These are phyloP conservation scores for Saccharomycopsis fermentans DNA, from an alignment of 805 yeast species.

Conservation along the genomic window DNA sequence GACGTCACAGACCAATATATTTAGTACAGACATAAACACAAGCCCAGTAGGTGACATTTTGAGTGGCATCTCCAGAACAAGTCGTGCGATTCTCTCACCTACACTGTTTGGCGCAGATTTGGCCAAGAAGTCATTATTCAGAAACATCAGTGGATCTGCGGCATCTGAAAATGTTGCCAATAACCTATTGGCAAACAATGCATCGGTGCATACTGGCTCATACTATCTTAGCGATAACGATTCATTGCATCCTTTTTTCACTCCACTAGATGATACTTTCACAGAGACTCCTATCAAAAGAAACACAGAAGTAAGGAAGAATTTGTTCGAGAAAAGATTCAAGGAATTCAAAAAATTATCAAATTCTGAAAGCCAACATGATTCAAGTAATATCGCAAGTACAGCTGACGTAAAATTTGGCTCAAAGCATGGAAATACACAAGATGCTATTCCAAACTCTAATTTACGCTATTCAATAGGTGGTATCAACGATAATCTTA, in stretches of 20 bases:
- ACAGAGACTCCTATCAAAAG: background rate
- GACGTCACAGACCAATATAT: background rate
- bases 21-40: background rate
- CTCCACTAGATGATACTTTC: background rate
- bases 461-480: background rate
- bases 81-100: conserved; percentile 12
- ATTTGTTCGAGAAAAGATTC: background rate
- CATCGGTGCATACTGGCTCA: background rate
- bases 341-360: background rate
- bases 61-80: conserved; percentile 1
- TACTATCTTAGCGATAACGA: background rate
- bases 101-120: conserved; percentile 14
- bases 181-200: background rate
- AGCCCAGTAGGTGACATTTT: background rate
- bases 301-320: background rate
- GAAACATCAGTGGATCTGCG: background rate
- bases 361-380: background rate
- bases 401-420: no score
- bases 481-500: background rate
- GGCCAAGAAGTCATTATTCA: conserved; percentile 9
- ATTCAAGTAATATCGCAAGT: background rate
- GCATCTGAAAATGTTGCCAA: background rate
- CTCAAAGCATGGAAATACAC: background rate
- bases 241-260: background rate
- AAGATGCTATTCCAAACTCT: background rate